Percentiles rank a stretch among this genome's conserved stretches.
These are phyloP conservation scores for Paramecium octaurelia DNA, from an alignment of 73 alveolate genomes.

Conservation along the genomic window DNA sequence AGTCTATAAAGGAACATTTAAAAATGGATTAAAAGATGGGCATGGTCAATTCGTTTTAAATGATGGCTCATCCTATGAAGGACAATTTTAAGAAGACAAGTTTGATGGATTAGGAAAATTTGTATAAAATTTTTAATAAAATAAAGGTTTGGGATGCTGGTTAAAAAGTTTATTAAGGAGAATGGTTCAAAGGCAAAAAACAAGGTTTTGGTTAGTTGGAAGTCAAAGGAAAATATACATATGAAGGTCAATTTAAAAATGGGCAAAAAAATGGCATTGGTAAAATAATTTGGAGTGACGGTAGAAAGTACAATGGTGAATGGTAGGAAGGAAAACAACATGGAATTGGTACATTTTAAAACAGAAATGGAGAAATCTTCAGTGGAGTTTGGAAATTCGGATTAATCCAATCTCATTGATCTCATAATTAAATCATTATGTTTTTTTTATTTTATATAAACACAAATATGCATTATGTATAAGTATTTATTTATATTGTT, in stretches of 20 bases:
- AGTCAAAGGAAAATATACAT: neutral
- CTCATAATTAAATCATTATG: neutral
- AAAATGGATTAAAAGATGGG: neutral
- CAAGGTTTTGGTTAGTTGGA: neutral
- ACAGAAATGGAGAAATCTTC: neutral
- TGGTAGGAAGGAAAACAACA: constrained; percentile 35
- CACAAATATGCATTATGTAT: too few species aligned
- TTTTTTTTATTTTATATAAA: neutral
- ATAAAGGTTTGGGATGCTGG: neutral
- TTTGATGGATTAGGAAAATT: neutral
- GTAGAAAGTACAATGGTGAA: constrained; percentile 74
- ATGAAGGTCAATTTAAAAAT: neutral
- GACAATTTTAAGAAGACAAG: neutral
- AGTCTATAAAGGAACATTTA: neutral
- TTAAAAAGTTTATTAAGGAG: neutral
- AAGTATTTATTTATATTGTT: too few species aligned
- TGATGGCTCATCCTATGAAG: neutral
- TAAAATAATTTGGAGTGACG: constrained; percentile 53
- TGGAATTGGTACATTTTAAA: constrained; percentile 49
- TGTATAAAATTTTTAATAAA: neutral
- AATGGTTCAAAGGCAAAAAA: neutral
- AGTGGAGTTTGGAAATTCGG: neutral
- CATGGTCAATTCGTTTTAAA: neutral
- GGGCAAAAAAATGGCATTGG: neutral
- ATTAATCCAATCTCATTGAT: neutral